Conservation (phyloP, 345 rosid species). For the Salix exigua region DNA sequence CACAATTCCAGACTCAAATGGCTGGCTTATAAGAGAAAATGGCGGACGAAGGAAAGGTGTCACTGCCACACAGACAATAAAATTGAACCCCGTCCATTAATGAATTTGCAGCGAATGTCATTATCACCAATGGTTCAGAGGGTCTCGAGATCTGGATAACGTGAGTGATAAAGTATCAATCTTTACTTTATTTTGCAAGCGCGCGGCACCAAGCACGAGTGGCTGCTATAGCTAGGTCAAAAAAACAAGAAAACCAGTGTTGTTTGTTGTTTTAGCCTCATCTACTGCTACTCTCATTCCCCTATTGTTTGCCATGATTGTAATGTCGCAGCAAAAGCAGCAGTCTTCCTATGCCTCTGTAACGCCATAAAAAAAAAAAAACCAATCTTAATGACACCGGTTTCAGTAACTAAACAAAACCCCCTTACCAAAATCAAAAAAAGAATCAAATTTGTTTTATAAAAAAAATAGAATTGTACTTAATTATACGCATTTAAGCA, state of each 20-base stretch:
- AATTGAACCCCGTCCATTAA: slow-evolving; percentile 5
- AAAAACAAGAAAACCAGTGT: slow-evolving; percentile 23
- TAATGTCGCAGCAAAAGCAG: slow-evolving; percentile 1
- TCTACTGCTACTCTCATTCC: slow-evolving; percentile 4
- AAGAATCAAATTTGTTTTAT: not conserved
- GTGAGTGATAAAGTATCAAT: not conserved
- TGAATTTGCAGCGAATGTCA: slow-evolving; percentile 28
- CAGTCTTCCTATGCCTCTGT: slow-evolving; percentile 14
- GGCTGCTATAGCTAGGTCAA: slow-evolving; percentile 26
- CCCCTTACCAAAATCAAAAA: not conserved
- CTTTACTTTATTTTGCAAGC: slow-evolving; percentile 1
- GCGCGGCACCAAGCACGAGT: slow-evolving; percentile 44
- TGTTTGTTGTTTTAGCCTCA: slow-evolving; percentile 4
- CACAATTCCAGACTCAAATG: slow-evolving; percentile 12
- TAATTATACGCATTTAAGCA: not conserved
- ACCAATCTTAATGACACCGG: not conserved
- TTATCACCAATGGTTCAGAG: slow-evolving; percentile 14
- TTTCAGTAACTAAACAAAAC: not conserved
- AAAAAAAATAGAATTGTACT: not conserved
- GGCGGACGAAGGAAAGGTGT: slow-evolving; percentile 52
- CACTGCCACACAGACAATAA: not conserved
- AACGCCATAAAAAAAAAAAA: not conserved
- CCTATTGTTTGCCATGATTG: not conserved
- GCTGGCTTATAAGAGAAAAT: slow-evolving; percentile 25
- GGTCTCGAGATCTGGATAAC: slow-evolving; percentile 44